Evolutionary conservation across 192 early-diverging fungal species (phyloP), one percentile per base, ranked within the genome.

Genomic region (Rhizoclosmatium sp.): DNA sequence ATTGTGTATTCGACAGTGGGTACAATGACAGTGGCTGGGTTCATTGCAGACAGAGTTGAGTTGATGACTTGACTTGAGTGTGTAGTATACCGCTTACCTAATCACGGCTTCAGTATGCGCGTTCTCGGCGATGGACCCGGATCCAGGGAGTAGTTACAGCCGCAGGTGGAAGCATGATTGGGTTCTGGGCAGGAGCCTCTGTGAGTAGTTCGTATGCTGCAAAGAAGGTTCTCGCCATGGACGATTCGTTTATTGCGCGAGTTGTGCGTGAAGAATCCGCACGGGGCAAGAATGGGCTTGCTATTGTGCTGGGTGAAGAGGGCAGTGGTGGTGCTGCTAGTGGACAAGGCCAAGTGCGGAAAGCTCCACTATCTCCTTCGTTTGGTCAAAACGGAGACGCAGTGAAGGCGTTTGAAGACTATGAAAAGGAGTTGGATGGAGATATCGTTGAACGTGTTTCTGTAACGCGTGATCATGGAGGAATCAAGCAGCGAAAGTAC

Each of bases 181-280:
- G 68, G 2, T 47, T 44, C 31, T 44, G 68, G 45, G 46, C 47
- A 16, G 68, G 68, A 9, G 16, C 41, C 19, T 21, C 68, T 19
- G 40, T 69, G 0, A n/a, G 16, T 16, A 49, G 42, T 14, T n/a
- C 47, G 7, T 9, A n/a, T 16, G 68, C 68, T 19, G 68, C 68
- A 31, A 44, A 49, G 19, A 46, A 12, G 2, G 45, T 69, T 9
- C 2, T 47, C 19, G 46, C 14, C 9, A 10, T 69, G 0, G 42
- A 44, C 9, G 68, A 47, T 14, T 69, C 68, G 46, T 47, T 23
- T 47, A 69, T 69, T 69, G 68, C 68, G 46, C 14, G 40, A 49
- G 68, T 69, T 9, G 41, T 69, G 39, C 39, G 46, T 14, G 68
- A 69, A 39, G 68, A 69, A 49, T 9, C 56, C 10, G 68, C 68